A percentile compares a stretch with the other conserved stretches of the same genome.
phyloP scores from a whole-genome alignment of 2,329 filamentous ascomycete genomes.

The Penicillium sp. region DNA sequence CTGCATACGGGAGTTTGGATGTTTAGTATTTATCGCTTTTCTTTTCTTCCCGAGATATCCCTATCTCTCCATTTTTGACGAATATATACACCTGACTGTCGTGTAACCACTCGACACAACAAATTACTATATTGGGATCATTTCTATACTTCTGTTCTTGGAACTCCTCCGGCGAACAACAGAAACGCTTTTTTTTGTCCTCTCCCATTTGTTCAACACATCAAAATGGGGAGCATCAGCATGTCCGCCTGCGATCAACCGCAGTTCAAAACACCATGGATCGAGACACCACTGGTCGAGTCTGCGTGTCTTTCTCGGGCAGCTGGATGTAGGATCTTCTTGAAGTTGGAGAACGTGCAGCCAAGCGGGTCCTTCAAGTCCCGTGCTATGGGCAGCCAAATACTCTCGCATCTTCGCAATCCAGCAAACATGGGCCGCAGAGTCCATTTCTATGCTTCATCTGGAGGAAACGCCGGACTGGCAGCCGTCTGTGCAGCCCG shows the following conservation, averaged over 20 bases:
- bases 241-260: conserved; percentile 23
- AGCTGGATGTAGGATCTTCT: conserved; percentile 75
- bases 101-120: conserved; percentile 12
- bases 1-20: conserved; percentile 23
- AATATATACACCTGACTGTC: conserved; percentile 6
- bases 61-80: conserved; percentile 7
- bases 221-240: conserved; percentile 38
- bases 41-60: background rate
- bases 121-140: conserved; percentile 12
- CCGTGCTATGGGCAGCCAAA: conserved; percentile 68
- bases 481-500: conserved; percentile 73
- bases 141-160: conserved; percentile 10
- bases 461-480: conserved; percentile 80
- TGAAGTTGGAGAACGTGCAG: conserved; percentile 83
- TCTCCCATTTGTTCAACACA: conserved; percentile 17
- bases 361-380: conserved; percentile 87
- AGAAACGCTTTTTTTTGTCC: background rate
- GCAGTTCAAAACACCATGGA: conserved; percentile 56
- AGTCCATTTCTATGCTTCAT: conserved; percentile 74
- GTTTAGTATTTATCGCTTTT: conserved; percentile 13
- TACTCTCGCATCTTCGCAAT: conserved; percentile 52
- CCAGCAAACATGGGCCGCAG: conserved; percentile 43
- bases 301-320: conserved; percentile 65
- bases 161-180: conserved; percentile 1
- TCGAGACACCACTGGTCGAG: conserved; percentile 68